Percentiles rank a stretch among this genome's conserved stretches.
Evolutionary conservation across 2,329 filamentous ascomycete species (phyloP).

Genomic region (Nannizziopsis arthrosporioides): DNA sequence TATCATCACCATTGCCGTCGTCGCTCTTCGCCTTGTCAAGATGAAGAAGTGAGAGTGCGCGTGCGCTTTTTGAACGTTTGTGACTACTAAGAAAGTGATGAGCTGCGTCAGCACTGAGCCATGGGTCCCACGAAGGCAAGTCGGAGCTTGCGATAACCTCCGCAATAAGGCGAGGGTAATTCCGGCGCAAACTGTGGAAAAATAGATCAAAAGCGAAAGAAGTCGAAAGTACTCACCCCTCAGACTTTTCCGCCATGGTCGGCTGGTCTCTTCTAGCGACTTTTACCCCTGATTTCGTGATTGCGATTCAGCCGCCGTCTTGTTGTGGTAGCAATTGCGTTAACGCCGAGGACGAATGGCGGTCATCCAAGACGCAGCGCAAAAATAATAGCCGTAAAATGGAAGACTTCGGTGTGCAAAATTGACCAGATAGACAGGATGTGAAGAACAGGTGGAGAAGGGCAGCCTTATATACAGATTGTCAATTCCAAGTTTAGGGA

Average conservation of each 20-base stretch:
- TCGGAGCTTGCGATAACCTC: slow-evolving; percentile 5
- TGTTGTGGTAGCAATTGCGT: too few relatives aligned
- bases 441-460: too few relatives aligned
- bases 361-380: too few relatives aligned
- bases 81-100: slow-evolving; percentile 24
- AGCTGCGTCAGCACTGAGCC: slow-evolving; percentile 18
- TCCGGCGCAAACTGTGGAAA: not conserved
- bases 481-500: too few relatives aligned
- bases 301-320: not conserved
- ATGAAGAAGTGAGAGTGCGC: slow-evolving; percentile 44
- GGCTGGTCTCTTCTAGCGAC: slow-evolving; percentile 7
- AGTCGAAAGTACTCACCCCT: slow-evolving; percentile 19
- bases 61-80: slow-evolving; percentile 44
- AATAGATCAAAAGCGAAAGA: not conserved
- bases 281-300: not conserved
- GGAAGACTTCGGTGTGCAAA: too few relatives aligned
- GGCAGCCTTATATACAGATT: too few relatives aligned
- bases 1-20: slow-evolving; percentile 28
- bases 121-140: slow-evolving; percentile 15
- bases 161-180: not conserved
- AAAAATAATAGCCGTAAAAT: too few relatives aligned
- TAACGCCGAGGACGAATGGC: too few relatives aligned
- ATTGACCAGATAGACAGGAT: too few relatives aligned
- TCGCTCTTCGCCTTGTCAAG: slow-evolving; percentile 39
- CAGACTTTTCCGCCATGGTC: slow-evolving; percentile 24